phyloP scores from a whole-genome alignment of 2,329 filamentous ascomycete species.

The Beauveria pseudobassiana region DNA sequence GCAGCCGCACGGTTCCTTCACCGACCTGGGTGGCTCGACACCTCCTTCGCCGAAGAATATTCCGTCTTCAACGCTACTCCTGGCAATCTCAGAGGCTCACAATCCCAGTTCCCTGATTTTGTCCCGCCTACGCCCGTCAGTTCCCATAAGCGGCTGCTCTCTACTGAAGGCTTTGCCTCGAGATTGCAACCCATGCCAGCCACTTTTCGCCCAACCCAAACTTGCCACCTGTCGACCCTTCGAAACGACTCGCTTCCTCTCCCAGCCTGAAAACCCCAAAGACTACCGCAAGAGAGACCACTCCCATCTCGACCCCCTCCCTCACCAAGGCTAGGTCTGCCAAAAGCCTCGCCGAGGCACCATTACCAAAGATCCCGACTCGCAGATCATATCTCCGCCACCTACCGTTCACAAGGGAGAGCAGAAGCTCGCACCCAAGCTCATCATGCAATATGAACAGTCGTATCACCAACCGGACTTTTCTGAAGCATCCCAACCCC shows the following conservation, averaged over 20 bases:
- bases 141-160: constrained; percentile 43
- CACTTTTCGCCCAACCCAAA: constrained; percentile 48
- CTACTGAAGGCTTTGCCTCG: constrained; percentile 40
- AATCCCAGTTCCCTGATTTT: constrained; percentile 39
- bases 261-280: constrained; percentile 35
- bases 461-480: constrained; percentile 46
- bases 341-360: constrained; percentile 41
- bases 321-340: constrained; percentile 22
- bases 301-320: constrained; percentile 22
- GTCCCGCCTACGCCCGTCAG: constrained; percentile 29
- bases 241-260: constrained; percentile 51
- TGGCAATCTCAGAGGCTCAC: constrained; percentile 44
- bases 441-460: constrained; percentile 53
- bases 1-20: constrained; percentile 36
- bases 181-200: constrained; percentile 54
- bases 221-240: constrained; percentile 53
- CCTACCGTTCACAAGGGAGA: constrained; percentile 48
- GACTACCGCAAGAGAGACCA: constrained; percentile 23
- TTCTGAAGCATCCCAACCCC: constrained; percentile 38
- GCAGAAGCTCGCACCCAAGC: constrained; percentile 47
- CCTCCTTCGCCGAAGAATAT: constrained; percentile 58
- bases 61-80: constrained; percentile 60
- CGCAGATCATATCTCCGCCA: constrained; percentile 53
- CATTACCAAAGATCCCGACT: constrained; percentile 28
- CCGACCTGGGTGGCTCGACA: constrained; percentile 47